A percentile compares a stretch with the other conserved stretches of the same genome.
Evolutionary conservation across 2,329 filamentous ascomycete genomes (phyloP).

Genomic region (Ploettnerulaceae sp.): DNA sequence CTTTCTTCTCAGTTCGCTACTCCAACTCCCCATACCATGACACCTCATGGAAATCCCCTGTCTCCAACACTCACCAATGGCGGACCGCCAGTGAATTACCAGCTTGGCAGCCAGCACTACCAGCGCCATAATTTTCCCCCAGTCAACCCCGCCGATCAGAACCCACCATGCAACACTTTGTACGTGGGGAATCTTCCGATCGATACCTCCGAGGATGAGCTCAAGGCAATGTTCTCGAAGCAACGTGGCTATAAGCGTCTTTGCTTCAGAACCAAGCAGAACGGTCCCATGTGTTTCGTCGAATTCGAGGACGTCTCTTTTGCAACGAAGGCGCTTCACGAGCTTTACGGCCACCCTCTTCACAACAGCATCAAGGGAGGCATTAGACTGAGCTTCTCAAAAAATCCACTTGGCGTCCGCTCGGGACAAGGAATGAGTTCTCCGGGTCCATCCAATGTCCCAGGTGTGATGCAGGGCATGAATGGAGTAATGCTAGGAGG

Average conservation of each 20-base stretch:
- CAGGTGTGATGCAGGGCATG: slow-evolving; percentile 48
- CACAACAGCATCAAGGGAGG: slow-evolving; percentile 93
- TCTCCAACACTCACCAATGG: slow-evolving; percentile 51
- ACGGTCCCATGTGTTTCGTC: slow-evolving; percentile 97
- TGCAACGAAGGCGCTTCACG: slow-evolving; percentile 84
- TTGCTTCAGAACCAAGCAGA: slow-evolving; percentile 90
- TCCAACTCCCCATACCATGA: slow-evolving; percentile 21
- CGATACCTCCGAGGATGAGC: slow-evolving; percentile 89
- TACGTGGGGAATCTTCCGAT: slow-evolving; percentile 96
- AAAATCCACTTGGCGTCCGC: slow-evolving; percentile 91
- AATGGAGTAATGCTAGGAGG: slow-evolving; percentile 50
- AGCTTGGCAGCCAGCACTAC: slow-evolving; percentile 52
- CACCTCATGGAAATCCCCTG: slow-evolving; percentile 41
- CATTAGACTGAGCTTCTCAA: slow-evolving; percentile 93
- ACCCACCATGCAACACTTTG: slow-evolving; percentile 94
- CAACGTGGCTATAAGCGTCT: slow-evolving; percentile 93
- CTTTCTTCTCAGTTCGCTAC: slow-evolving; percentile 24
- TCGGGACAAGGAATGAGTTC: slow-evolving; percentile 55
- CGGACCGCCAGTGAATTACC: slow-evolving; percentile 44
- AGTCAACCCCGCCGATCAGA: slow-evolving; percentile 91
- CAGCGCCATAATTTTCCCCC: slow-evolving; percentile 69
- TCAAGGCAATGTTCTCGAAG: slow-evolving; percentile 89
- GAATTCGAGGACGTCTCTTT: slow-evolving; percentile 94
- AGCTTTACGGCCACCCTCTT: slow-evolving; percentile 80
- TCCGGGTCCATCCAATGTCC: slow-evolving; percentile 39